Evolutionary conservation across 352 stramenopile species (phyloP).

Genomic region (Phytophthora podocarpi): DNA sequence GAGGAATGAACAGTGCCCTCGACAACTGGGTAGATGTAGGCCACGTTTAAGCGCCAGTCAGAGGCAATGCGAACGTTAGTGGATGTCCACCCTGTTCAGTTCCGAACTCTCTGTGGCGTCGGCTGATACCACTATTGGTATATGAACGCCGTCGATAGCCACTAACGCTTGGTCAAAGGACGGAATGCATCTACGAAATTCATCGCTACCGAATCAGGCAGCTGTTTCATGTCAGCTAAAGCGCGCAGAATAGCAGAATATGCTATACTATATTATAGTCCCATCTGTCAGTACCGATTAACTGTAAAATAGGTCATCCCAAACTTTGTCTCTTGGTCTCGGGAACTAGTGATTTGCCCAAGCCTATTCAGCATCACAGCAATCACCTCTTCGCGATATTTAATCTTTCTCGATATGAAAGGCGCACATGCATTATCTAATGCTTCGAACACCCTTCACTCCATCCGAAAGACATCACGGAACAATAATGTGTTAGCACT

Average conservation of each 20-base stretch:
- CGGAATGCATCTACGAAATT: not conserved
- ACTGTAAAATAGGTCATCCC: not conserved
- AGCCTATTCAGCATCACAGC: not conserved
- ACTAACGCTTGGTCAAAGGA: slow-evolving; percentile 10
- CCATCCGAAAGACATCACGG: no score
- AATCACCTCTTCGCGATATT: not conserved
- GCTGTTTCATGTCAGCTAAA: not conserved
- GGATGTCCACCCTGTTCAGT: slow-evolving; percentile 5
- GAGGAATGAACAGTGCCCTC: slow-evolving; percentile 11
- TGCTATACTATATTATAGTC: no score
- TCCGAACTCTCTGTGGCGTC: not conserved
- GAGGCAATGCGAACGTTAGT: slow-evolving; percentile 11
- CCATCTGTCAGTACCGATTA: slow-evolving; percentile 1
- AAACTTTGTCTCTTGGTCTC: slow-evolving; percentile 9
- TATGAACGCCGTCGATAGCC: slow-evolving; percentile 12
- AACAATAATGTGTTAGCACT: no score
- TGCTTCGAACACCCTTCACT: no score
- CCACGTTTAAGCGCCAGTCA: slow-evolving; percentile 3
- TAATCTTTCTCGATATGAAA: not conserved
- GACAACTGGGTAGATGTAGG: not conserved
- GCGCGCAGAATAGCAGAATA: not conserved
- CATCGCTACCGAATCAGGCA: not conserved
- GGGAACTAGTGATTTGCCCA: not conserved
- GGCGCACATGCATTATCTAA: not conserved
- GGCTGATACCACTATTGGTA: not conserved